phyloP scores from a whole-genome alignment of 352 stramenopile genomes.

The Pythium guiyangense region DNA sequence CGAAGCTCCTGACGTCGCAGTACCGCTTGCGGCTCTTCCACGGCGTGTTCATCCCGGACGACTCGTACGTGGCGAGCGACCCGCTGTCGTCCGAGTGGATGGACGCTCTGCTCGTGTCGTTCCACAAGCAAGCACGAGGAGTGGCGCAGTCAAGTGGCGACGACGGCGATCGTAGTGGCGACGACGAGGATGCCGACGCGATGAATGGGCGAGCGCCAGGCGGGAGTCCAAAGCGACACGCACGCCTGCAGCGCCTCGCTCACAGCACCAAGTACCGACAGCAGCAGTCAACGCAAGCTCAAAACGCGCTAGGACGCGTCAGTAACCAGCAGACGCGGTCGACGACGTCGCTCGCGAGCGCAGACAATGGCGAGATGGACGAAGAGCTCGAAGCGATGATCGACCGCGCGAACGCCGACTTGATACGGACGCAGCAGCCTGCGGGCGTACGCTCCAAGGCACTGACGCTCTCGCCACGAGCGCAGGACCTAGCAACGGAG shows the following conservation, averaged over 20 bases:
- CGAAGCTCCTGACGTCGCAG: slow-evolving; percentile 56
- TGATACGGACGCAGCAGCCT: slow-evolving; percentile 9
- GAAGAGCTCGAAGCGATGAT: slow-evolving; percentile 72
- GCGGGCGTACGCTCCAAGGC: neutral
- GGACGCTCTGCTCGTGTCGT: slow-evolving; percentile 56
- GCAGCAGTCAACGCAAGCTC: neutral
- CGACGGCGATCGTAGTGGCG: neutral
- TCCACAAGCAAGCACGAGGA: slow-evolving; percentile 16
- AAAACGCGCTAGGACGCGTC: neutral
- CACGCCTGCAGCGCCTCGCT: too few relatives aligned
- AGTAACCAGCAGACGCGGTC: slow-evolving; percentile 20
- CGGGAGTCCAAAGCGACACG: neutral
- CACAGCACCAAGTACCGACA: neutral
- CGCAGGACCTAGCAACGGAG: too few relatives aligned
- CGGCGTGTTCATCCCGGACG: slow-evolving; percentile 68
- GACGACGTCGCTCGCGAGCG: slow-evolving; percentile 23
- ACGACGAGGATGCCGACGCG: neutral
- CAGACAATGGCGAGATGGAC: slow-evolving; percentile 64
- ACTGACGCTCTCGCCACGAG: too few relatives aligned
- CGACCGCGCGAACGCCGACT: slow-evolving; percentile 27
- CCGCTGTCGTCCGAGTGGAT: slow-evolving; percentile 77
- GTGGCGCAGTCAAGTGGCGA: neutral
- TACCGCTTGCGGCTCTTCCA: slow-evolving; percentile 62
- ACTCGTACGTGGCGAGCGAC: slow-evolving; percentile 56
- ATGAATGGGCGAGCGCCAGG: too few relatives aligned